phyloP scores from a whole-genome alignment of 2,329 filamentous ascomycete genomes.

The Hysterium pulicare region DNA sequence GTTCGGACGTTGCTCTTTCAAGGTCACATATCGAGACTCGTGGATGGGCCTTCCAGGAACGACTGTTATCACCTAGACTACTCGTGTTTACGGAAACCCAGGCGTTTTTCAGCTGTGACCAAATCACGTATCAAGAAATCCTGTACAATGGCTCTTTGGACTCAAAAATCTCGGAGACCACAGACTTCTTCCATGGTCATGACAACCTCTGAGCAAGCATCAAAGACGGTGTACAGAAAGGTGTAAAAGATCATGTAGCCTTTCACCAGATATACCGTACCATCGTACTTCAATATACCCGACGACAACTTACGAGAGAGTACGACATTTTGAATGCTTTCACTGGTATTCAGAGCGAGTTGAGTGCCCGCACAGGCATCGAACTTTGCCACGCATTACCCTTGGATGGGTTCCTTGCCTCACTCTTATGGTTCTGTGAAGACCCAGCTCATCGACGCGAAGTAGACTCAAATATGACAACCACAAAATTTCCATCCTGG shows the following conservation, averaged over 20 bases:
- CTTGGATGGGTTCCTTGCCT: background rate
- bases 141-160: background rate
- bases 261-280: background rate
- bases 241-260: background rate
- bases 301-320: background rate
- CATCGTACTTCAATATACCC: background rate
- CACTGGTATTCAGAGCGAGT: background rate
- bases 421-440: background rate
- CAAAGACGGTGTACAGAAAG: background rate
- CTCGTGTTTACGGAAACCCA: background rate
- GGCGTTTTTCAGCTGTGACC: conserved; percentile 1
- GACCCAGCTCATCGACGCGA: no score
- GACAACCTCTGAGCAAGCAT: background rate
- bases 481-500: background rate
- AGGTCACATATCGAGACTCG: conserved; percentile 14
- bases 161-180: background rate
- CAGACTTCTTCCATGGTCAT: background rate
- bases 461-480: conserved; percentile 12
- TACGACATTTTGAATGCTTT: conserved; percentile 1
- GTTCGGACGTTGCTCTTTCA: background rate
- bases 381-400: background rate
- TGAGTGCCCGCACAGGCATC: background rate
- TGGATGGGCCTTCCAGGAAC: conserved; percentile 5
- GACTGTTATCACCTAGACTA: background rate
- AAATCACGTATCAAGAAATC: no score